A percentile compares a stretch with the other conserved stretches of the same genome.
These are phyloP conservation scores for Stellera chamaejasme DNA, from an alignment of 345 rosid species.

Conservation along the genomic window DNA sequence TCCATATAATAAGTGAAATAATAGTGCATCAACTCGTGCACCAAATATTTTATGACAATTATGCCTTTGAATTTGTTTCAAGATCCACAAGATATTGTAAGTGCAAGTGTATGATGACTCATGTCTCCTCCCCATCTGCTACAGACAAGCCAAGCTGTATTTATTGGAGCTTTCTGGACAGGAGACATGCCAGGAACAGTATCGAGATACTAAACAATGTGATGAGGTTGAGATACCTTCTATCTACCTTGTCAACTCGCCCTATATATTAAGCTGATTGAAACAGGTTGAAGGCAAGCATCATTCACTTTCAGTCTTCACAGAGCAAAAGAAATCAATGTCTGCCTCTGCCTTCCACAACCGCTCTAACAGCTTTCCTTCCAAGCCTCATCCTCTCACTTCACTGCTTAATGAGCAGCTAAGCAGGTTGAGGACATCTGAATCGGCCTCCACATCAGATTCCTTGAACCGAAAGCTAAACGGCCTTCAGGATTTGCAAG, in stretches of 20 bases:
- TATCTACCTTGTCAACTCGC: not conserved
- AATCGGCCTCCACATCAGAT: slow-evolving; percentile 19
- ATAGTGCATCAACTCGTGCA: too few relatives aligned
- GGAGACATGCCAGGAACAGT: not conserved
- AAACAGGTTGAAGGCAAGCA: not conserved
- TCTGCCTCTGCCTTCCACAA: slow-evolving; percentile 25
- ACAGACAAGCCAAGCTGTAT: not conserved
- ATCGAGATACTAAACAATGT: not conserved
- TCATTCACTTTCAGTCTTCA: slow-evolving; percentile 1
- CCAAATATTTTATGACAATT: too few relatives aligned
- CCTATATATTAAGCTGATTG: slow-evolving; percentile 3
- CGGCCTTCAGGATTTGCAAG: slow-evolving; percentile 26
- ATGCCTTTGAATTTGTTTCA: too few relatives aligned
- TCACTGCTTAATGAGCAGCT: slow-evolving; percentile 29
- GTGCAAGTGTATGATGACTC: slow-evolving; percentile 9
- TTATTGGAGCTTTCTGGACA: not conserved
- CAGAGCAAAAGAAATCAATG: slow-evolving; percentile 20
- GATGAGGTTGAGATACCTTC: not conserved
- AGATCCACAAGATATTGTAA: not conserved
- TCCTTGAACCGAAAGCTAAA: slow-evolving; percentile 14
- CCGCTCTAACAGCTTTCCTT: slow-evolving; percentile 42
- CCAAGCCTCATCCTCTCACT: slow-evolving; percentile 29
- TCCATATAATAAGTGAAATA: too few relatives aligned
- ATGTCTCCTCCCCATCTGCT: slow-evolving; percentile 3
- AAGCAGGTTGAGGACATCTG: slow-evolving; percentile 22